Conservation (phyloP, 345 rosid species). For the Noccaea caerulescens region DNA sequence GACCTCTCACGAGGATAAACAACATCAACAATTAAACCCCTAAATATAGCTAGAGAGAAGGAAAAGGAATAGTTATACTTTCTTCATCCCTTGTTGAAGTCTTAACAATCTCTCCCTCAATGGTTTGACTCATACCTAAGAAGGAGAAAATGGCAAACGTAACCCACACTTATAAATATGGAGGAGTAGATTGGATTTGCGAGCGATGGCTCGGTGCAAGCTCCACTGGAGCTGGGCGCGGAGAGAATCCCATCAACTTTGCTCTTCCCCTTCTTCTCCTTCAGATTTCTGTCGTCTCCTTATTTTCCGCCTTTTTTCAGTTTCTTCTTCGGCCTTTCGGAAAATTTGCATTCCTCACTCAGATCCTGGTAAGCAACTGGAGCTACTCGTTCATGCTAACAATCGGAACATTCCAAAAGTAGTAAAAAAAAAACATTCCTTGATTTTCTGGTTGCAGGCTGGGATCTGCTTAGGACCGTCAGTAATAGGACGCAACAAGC, state of each 20-base stretch:
- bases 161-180: slow-evolving; percentile 4
- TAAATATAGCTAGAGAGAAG: slow-evolving; percentile 27
- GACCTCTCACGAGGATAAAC: slow-evolving; percentile 22
- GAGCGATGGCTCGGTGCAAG: slow-evolving; percentile 30
- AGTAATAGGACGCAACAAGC: slow-evolving; percentile 40
- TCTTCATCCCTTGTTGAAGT: slow-evolving; percentile 2
- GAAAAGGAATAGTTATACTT: slow-evolving; percentile 16
- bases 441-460: slow-evolving; percentile 39
- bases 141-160: slow-evolving; percentile 36
- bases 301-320: slow-evolving; percentile 35
- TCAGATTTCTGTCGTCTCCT: slow-evolving; percentile 42
- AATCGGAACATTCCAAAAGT: too few relatives aligned
- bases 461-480: slow-evolving; percentile 52
- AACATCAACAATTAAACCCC: slow-evolving; percentile 11
- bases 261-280: slow-evolving; percentile 41
- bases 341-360: slow-evolving; percentile 44
- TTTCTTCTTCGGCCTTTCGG: slow-evolving; percentile 47
- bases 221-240: slow-evolving; percentile 3
- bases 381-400: not conserved
- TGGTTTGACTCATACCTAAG: slow-evolving; percentile 29
- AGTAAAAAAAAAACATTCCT: too few relatives aligned
- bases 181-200: slow-evolving; percentile 35
- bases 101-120: slow-evolving; percentile 18
- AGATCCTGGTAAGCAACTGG: slow-evolving; percentile 40
- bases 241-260: slow-evolving; percentile 19